Evolutionary conservation across 1,284 basidiomycete species (phyloP).

Genomic region (Tetrapyrgos nigripes): DNA sequence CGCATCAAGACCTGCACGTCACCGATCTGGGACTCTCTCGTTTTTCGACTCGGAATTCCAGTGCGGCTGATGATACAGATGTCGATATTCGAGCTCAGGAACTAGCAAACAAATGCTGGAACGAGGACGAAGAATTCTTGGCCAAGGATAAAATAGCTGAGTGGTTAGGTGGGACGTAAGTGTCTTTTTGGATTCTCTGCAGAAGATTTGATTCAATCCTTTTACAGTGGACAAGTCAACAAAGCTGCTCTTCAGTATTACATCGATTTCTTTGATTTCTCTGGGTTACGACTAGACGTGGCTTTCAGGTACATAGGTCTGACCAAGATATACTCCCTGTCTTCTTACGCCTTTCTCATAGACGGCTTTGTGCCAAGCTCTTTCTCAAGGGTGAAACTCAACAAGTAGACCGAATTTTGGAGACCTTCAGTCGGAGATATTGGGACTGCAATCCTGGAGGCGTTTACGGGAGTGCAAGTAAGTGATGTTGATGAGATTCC

Average conservation of each 20-base stretch:
- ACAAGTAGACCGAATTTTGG: conserved; percentile 96
- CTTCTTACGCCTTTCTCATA: conserved; percentile 36
- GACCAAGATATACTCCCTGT: neutral
- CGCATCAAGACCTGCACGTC: conserved; percentile 60
- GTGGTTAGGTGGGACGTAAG: conserved; percentile 91
- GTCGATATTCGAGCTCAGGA: conserved; percentile 74
- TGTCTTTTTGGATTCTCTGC: conserved; percentile 27
- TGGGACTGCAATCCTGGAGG: conserved; percentile 89
- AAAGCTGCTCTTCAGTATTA: conserved; percentile 80
- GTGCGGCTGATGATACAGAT: conserved; percentile 54
- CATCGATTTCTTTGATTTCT: conserved; percentile 91
- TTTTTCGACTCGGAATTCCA: conserved; percentile 44
- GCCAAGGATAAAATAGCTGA: conserved; percentile 93
- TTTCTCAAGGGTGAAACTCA: conserved; percentile 97
- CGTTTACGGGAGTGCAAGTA: conserved; percentile 84
- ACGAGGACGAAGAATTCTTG: conserved; percentile 87
- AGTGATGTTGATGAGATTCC: conserved; percentile 33
- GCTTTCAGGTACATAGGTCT: conserved; percentile 78
- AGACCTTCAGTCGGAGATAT: conserved; percentile 88
- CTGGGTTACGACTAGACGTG: conserved; percentile 80
- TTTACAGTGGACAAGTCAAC: conserved; percentile 74
- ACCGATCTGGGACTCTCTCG: conserved; percentile 51
- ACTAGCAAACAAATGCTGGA: conserved; percentile 82
- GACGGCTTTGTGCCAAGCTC: conserved; percentile 89
- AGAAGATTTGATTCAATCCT: conserved; percentile 19